Base-by-base conservation (phyloP, 2,329 filamentous ascomycete species). In the Nemania diffusa region DNA sequence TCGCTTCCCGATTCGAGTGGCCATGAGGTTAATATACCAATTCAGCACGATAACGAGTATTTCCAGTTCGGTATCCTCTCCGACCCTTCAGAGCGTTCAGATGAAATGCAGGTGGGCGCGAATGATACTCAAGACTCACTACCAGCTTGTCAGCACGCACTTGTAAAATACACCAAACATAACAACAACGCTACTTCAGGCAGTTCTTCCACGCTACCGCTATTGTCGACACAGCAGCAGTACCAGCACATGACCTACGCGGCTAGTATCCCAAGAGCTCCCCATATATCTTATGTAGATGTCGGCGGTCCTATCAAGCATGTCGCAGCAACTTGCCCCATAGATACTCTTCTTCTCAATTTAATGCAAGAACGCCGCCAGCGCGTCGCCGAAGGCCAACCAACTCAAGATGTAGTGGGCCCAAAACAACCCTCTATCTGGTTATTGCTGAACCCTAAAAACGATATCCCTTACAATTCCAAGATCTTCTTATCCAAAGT, bases 351-450 rank as follows among this genome's bases (percentile, higher is more conserved):
- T n/a, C 85, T 97, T 51, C 85, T 95, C 26, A 90, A 94, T 76
- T 97, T 96, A 74, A 84, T 96, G 29, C 84, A 87, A 27, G 88
- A 92, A 73, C 87, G 91, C 37, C 87, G 85, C 42, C 86, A 90
- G 73, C 88, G 89, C 55, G 86, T 89, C 1, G 86, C 86, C 1
- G 86, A 92, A 67, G 92, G 92, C 4, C 84, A 89, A 0, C 82
- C 90, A 0, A 80, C 84, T 8, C 84, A 88, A 46, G 87, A 91
- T 51, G 85, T 95, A 8, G 85, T 92, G 7, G 93, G 92, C 0
- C 93, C 93, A 0, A 84, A 87, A 15, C 94, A 97, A 75, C 93
- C 93, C 1, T 92, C 90, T 64, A 91, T 97, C 64, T 90, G 90
- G 0, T 92, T 91, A 0, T 85, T 97, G 4, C 85, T 95, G 44